Evolutionary conservation across 352 stramenopile species (phyloP), one percentile per base, ranked within the genome.

Genomic region (Phytophthora pseudosyringae): DNA sequence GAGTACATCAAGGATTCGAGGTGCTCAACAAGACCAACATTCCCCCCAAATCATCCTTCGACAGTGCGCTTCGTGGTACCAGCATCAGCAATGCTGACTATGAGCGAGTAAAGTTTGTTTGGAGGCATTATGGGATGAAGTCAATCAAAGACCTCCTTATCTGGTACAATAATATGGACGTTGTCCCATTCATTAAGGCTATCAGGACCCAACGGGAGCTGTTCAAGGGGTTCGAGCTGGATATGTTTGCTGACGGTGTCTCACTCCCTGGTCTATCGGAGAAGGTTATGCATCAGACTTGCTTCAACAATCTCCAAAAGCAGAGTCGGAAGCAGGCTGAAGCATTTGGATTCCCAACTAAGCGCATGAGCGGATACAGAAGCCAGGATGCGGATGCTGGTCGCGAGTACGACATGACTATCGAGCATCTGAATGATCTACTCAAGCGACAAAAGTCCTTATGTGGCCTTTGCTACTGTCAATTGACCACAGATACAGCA

Each of bases 111-210:
- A 46, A 69, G 36, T 78, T 69, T 7, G 73, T 68, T 1, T 77
- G 69, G 69, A 18, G 68, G 8, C 56, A 72, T 35, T 68, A 77
- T 59, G 31, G 57, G n/a, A 81, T 81, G 73, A 81, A 81, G 18
- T 45, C 51, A 0, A 46, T 77, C 43, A 74, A 77, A 29, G 72
- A 80, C 51, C 35, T 75, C 15, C 39, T 80, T 2, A 50, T 72
- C n/a, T 80, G 72, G 55, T 63, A 63, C 25, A 63, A 63, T 35
- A 63, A 63, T 21, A 1, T 21, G 1, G 21, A 21, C 2, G 21
- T 21, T 2, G 21, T 21, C 2, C 21, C 21, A 21, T 21, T 21
- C 21, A 21, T 21, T 2, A 21, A 21, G 21, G 21, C 21, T 21
- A 21, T 21, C 21, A 21, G 2, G 21, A 2, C 21, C 2, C 21